Base-by-base conservation (phyloP, 2,329 filamentous ascomycete species). In the Ophiostoma sp. region DNA sequence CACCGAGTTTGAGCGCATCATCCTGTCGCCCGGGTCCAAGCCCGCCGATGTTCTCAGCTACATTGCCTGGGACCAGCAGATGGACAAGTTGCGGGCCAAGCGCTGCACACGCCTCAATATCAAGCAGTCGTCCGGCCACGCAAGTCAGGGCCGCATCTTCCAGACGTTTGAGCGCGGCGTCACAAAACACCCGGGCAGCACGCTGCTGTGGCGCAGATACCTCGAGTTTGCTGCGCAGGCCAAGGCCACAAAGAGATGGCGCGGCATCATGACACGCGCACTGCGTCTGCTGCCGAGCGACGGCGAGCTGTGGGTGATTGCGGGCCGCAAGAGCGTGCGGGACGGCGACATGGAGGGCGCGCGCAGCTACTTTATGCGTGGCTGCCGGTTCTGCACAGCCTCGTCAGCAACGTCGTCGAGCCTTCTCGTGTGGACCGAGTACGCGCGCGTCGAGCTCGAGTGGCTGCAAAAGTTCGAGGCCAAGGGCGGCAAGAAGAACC, bases 1-100 rank as follows among this genome's bases (percentile, higher is more conserved):
- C 74, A 96, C 92, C 75, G 91, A 96, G 74, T 96, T 93, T 77
- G 95, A 99, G 78, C 94, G 97, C 79, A 90, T 88, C 69, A 86
- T 98, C 73, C 91, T 97, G 71, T 89, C 92, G 3, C 88, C 92
- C 38, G 92, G 93, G 65, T 88, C 89, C 70, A 85, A 86, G 58
- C 85, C 93, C 0, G 80, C 85, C 70, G 92, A 97, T 76, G 98
- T 92, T 80, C 88, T 91, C 67, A 86, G 88, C 73, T 99, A 98
- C 80, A 89, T 90, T 63, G 86, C 82, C 68, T 90, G 87, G 86
- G 88, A 90, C 75, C 83, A 84, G 71, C 86, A 84, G 40, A 83
- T 90, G 69, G 92, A 97, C 74, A 79, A 85, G 2, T 84, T 98
- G 58, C 89, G 93, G 69, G 85, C 86, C 73, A 97, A 96, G 79